These are phyloP conservation scores for Pugionium cornutum DNA, from an alignment of 345 rosid species.

Conservation along the genomic window DNA sequence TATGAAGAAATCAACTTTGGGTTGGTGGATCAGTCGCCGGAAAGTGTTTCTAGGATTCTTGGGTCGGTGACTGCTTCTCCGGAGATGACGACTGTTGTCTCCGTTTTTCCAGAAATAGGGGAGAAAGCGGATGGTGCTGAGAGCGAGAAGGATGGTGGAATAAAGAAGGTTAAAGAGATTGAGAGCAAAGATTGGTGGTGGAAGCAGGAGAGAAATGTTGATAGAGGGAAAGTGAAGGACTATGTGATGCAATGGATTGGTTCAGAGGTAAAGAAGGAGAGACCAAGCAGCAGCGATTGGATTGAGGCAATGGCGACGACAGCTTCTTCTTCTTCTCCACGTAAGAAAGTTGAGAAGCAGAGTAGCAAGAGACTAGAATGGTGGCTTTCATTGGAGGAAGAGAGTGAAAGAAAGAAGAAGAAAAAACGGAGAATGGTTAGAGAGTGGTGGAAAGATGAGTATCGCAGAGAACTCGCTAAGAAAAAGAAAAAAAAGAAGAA, in stretches of 20 bases:
- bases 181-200: slow-evolving; percentile 66
- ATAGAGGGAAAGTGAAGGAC: slow-evolving; percentile 65
- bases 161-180: slow-evolving; percentile 41
- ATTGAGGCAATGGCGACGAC: slow-evolving; percentile 39
- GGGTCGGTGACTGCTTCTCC: slow-evolving; percentile 48
- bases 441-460: slow-evolving; percentile 99
- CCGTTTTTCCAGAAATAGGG: no score
- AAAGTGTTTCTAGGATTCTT: slow-evolving; percentile 40
- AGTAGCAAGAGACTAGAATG: slow-evolving; percentile 67
- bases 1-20: slow-evolving; percentile 62
- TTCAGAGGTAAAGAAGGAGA: slow-evolving; percentile 74
- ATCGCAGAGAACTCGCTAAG: slow-evolving; percentile 71
- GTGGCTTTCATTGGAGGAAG: slow-evolving; percentile 89
- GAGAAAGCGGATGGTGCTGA: no score
- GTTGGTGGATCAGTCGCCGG: slow-evolving; percentile 70
- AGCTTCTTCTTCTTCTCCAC: slow-evolving; percentile 23
- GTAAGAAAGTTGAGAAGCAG: slow-evolving; percentile 48
- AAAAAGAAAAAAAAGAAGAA: slow-evolving; percentile 65
- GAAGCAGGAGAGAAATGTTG: slow-evolving; percentile 59
- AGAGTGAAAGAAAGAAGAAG: slow-evolving; percentile 53
- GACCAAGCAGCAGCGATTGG: slow-evolving; percentile 67
- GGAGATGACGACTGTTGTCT: slow-evolving; percentile 24
- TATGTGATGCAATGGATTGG: slow-evolving; percentile 98
- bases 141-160: no score
- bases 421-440: slow-evolving; percentile 76